Percentiles rank a stretch among this genome's conserved stretches.
phyloP scores from a whole-genome alignment of 495 filamentous ascomycete species.

The Penicillium lagena region DNA sequence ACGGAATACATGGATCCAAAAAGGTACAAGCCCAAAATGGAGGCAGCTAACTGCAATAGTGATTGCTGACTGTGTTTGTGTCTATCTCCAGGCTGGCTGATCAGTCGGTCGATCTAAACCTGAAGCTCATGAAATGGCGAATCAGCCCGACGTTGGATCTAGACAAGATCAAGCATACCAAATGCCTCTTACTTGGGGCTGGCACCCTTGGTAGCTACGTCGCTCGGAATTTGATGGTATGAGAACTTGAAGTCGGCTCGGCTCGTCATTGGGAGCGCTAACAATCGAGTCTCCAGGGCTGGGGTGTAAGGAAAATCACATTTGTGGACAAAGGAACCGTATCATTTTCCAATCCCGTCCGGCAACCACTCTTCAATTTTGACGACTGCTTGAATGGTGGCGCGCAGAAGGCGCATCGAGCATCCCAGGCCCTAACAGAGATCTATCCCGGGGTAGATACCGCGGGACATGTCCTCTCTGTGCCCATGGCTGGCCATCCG shows the following conservation, averaged over 20 bases:
- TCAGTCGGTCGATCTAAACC: constrained; percentile 93
- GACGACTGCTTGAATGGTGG: constrained; percentile 83
- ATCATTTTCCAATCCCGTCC: constrained; percentile 95
- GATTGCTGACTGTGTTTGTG: background rate
- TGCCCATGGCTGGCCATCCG: constrained; percentile 93
- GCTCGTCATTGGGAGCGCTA: background rate
- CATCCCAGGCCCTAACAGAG: constrained; percentile 72
- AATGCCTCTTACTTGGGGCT: constrained; percentile 88
- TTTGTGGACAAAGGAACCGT: constrained; percentile 93
- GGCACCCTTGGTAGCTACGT: constrained; percentile 94
- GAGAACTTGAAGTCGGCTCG: background rate
- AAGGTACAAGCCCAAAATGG: constrained; percentile 29
- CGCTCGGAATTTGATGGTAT: constrained; percentile 72
- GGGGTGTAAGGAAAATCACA: constrained; percentile 95
- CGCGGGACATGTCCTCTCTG: constrained; percentile 68
- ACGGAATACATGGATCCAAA: constrained; percentile 88
- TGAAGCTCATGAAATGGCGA: constrained; percentile 98
- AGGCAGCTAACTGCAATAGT: background rate
- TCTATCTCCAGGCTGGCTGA: constrained; percentile 59
- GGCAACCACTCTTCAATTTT: constrained; percentile 88
- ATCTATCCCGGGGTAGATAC: constrained; percentile 90
- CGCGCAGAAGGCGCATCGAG: constrained; percentile 73
- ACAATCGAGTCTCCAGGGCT: constrained; percentile 46
- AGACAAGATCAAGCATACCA: constrained; percentile 82
- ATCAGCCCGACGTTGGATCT: constrained; percentile 84